These are phyloP conservation scores for Fusarium musae DNA, from an alignment of 2,329 filamentous ascomycete species.

Conservation along the genomic window DNA sequence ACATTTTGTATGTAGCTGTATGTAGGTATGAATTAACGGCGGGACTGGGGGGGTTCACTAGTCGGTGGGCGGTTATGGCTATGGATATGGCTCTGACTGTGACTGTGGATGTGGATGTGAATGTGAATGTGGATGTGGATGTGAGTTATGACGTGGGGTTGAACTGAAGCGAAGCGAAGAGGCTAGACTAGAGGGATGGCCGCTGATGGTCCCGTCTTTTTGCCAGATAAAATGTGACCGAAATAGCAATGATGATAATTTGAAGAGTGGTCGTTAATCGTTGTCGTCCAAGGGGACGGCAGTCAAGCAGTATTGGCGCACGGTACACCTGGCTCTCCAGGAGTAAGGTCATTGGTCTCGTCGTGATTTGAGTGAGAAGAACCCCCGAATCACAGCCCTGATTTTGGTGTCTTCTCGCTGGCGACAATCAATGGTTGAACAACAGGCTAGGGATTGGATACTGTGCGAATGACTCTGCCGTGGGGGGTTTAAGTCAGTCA, in stretches of 20 bases:
- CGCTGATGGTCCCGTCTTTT: constrained; percentile 20
- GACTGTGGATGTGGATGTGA: background rate
- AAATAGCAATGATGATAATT: constrained; percentile 2
- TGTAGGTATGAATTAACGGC: constrained; percentile 22
- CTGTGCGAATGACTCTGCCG: constrained; percentile 35
- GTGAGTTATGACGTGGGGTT: constrained; percentile 34
- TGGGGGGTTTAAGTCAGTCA: constrained; percentile 33
- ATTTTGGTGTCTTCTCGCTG: constrained; percentile 6
- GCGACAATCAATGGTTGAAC: constrained; percentile 5
- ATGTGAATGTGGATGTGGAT: background rate
- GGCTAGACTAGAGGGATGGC: constrained; percentile 5
- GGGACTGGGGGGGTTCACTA: constrained; percentile 19
- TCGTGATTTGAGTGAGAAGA: constrained; percentile 24
- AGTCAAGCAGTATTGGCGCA: background rate
- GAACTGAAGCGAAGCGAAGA: constrained; percentile 19
- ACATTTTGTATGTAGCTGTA: constrained; percentile 42
- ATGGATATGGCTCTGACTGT: background rate
- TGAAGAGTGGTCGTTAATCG: background rate
- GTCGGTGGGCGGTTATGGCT: constrained; percentile 29
- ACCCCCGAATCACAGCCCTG: constrained; percentile 7
- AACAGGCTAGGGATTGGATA: background rate
- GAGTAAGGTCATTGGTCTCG: background rate
- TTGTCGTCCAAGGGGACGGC: background rate
- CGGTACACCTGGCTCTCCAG: background rate
- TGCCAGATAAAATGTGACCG: constrained; percentile 13